These are phyloP conservation scores for Penicillium taxi DNA, from an alignment of 495 filamentous ascomycete species.

Conservation along the genomic window DNA sequence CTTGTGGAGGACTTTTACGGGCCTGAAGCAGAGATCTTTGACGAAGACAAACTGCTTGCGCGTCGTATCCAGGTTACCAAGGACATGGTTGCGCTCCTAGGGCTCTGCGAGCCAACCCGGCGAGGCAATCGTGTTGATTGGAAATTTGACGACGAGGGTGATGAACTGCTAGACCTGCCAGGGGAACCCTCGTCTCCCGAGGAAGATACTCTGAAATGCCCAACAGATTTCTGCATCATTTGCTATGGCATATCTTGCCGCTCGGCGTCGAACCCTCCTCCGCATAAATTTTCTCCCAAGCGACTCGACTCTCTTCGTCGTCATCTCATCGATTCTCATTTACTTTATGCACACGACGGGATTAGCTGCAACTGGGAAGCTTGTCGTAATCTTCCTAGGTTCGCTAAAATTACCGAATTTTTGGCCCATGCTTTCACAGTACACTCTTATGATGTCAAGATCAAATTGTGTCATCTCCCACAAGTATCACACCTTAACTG, in stretches of 20 bases:
- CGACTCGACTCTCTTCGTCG: constrained; percentile 23
- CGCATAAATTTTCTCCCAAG: constrained; percentile 22
- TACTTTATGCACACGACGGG: constrained; percentile 16
- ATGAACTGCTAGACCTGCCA: constrained; percentile 6
- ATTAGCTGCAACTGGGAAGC: constrained; percentile 23
- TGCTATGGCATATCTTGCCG: constrained; percentile 20
- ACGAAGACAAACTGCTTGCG: constrained; percentile 20
- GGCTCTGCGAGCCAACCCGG: constrained; percentile 16
- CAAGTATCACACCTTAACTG: constrained; percentile 3
- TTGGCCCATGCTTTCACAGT: constrained; percentile 18
- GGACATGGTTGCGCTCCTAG: constrained; percentile 19
- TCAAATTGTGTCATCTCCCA: constrained; percentile 21
- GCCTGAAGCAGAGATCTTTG: constrained; percentile 18
- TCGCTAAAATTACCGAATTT: constrained; percentile 21
- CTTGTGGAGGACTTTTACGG: constrained; percentile 25
- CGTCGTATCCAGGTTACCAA: constrained; percentile 24
- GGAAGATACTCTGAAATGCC: constrained; percentile 10
- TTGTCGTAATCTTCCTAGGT: constrained; percentile 15
- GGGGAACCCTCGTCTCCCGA: constrained; percentile 9
- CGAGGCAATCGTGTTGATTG: constrained; percentile 20
- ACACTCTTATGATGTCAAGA: constrained; percentile 19
- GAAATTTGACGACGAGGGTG: constrained; percentile 11
- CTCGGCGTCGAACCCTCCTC: constrained; percentile 22
- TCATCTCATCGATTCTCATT: constrained; percentile 22
- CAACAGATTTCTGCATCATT: constrained; percentile 25